Base-by-base conservation (phyloP, 2,329 filamentous ascomycete species). In the Sclerotiophoma versabilis region DNA sequence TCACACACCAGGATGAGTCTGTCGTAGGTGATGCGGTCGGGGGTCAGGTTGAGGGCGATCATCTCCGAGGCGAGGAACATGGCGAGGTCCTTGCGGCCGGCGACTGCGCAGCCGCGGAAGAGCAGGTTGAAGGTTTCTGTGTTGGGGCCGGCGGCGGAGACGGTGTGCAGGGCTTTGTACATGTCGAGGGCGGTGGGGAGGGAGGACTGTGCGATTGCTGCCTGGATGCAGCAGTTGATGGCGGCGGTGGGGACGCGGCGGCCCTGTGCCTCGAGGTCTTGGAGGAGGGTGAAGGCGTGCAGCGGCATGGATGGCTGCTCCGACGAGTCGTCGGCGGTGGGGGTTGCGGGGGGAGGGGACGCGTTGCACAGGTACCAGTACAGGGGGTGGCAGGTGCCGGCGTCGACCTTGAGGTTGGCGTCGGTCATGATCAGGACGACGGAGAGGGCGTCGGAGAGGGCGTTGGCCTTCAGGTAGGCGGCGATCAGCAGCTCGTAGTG, bases 401-500 rank as follows among this genome's bases (percentile, higher is more conserved):
- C 70, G 27, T 84, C 82, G 3, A 86, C 80, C 32, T 81, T 71
- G 5, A 88, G 70, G 5, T 86, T 85, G 15, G 86, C 84, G 54
- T 84, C 81, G 19, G 84, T 77, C 88, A 96, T 95, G 69, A 92
- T 87, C 60, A 84, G 85, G 14, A 96, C 79, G 1, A 90, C 81
- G 33, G 84, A 83, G 29, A 96, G 80, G 0, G 90, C 89, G 22
- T 86, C 84, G 20, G 78, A 75, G 7, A 93, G 67, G 59, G 95
- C 86, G 2, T 81, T 79, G 3, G 79, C 77, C 14, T 74, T 73
- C 10, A 86, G 79, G 68, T 96, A 91, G 4, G 89, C 83, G 52
- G 91, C 86, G 6, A 93, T 79, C 23, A 97, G 81, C 23, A 88
- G 83, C 72, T 96, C 92, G 74, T 95, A 96, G 70, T 97, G 91